Base-by-base conservation (phyloP, 1,284 basidiomycete genomes). In the Fomitiporia mediterranea region DNA sequence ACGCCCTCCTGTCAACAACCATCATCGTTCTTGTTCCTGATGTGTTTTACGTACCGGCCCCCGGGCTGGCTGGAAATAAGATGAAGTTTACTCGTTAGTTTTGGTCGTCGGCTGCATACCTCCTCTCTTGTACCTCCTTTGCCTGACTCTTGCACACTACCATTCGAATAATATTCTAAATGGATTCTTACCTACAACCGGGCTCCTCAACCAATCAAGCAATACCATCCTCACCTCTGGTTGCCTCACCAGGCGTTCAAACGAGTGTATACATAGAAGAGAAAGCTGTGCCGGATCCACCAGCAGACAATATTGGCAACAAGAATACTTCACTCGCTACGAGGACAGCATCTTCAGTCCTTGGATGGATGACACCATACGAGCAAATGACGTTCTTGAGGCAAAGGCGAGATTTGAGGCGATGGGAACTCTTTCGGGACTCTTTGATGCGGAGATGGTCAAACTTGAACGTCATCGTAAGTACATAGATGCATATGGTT, bases 311-410 rank as follows among this genome's bases (percentile, higher is more conserved):
- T 39, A 5, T 3, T 8, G 38, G 25, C 8, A 28, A 52, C 23
- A 19, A 30, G 13, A 55, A 30, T 11, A 32, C 28, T n/a, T 9
- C 48, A 3, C 28, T 17, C 32, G 9, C 8, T 23, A 42, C 44
- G 40, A 19, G 28, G 6, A 19, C 27, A 15, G 17, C 51, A 21
- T 42, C 40, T 7, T 27, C 40, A 6, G n/a, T 46, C 17, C 47
- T 56, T 13, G 55, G 55, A 34, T 56, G 55, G 55, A 44, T 56
- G 55, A 56, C 55, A 5, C 55, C 55, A 19, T 51, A 56, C 38
- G 48, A 56, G 21, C 55, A 56, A 30, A 32, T 56, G 32, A 5
- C 27, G 25, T 51, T 51, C 30, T 28, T 56, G 13, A 25, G 55
- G 32, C n/a, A 28, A 30, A 56, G 44, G 19, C 21, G 27, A 35